phyloP scores from a whole-genome alignment of 2,329 filamentous ascomycete species.

The Fusarium coffeatum region DNA sequence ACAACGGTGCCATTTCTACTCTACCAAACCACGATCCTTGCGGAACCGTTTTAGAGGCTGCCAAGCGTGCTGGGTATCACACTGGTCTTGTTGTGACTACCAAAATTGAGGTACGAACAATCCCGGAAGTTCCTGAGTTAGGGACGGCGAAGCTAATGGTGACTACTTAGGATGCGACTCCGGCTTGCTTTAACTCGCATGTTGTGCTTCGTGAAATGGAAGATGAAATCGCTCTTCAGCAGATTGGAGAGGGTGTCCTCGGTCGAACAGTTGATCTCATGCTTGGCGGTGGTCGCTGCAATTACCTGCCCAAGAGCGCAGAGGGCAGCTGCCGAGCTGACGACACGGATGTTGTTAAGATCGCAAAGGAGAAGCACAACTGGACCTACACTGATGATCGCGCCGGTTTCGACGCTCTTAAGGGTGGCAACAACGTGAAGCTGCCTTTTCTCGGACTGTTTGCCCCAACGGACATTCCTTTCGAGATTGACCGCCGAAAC shows the following conservation, averaged over 20 bases:
- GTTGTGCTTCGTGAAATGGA: constrained; percentile 83
- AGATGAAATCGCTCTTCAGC: constrained; percentile 91
- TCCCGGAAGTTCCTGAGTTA: not conserved
- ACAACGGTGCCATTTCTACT: constrained; percentile 95
- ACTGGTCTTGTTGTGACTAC: constrained; percentile 97
- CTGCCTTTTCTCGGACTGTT: constrained; percentile 89
- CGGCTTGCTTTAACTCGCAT: constrained; percentile 93
- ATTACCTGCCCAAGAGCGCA: constrained; percentile 87
- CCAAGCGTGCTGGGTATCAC: constrained; percentile 89
- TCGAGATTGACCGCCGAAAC: constrained; percentile 88
- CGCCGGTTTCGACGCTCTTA: constrained; percentile 78
- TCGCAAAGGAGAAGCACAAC: constrained; percentile 79
- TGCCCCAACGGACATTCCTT: constrained; percentile 85
- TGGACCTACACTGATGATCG: constrained; percentile 83
- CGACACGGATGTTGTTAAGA: constrained; percentile 75
- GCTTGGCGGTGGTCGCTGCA: constrained; percentile 91
- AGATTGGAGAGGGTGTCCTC: constrained; percentile 87
- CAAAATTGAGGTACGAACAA: constrained; percentile 45
- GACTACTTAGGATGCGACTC: constrained; percentile 89
- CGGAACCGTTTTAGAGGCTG: constrained; percentile 92
- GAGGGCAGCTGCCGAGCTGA: constrained; percentile 85
- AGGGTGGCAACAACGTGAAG: constrained; percentile 73
- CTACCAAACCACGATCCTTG: constrained; percentile 87
- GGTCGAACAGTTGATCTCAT: constrained; percentile 92
- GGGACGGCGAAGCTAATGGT: not conserved